Percentiles rank a stretch among this genome's conserved stretches.
These are phyloP conservation scores for Ogataea methylovora DNA, from an alignment of 805 yeast species.

Conservation along the genomic window DNA sequence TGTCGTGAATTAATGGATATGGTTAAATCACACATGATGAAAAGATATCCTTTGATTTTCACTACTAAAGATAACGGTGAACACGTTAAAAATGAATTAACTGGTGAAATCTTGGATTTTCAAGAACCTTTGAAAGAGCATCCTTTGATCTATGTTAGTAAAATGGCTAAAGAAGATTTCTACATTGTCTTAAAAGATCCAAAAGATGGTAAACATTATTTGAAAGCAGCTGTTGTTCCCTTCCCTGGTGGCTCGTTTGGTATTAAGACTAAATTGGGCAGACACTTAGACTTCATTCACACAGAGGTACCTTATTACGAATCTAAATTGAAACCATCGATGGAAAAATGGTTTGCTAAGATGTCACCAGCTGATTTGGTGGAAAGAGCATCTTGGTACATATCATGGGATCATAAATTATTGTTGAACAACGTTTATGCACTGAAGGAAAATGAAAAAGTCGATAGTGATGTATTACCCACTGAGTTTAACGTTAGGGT, in stretches of 20 bases:
- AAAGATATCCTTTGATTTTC: conserved; percentile 58
- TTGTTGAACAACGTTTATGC: conserved; percentile 50
- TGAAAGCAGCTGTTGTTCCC: conserved; percentile 70
- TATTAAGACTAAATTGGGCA: conserved; percentile 51
- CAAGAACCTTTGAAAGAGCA: conserved; percentile 52
- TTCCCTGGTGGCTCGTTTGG: conserved; percentile 76
- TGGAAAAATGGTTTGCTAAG: conserved; percentile 66
- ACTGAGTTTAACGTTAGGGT: conserved; percentile 59
- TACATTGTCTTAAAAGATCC: conserved; percentile 50
- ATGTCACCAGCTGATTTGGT: conserved; percentile 57
- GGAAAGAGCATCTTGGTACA: conserved; percentile 70
- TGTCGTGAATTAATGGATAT: conserved; percentile 56
- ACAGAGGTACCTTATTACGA: conserved; percentile 63
- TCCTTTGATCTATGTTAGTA: conserved; percentile 54
- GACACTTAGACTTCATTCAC: conserved; percentile 56
- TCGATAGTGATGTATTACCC: conserved; percentile 36
- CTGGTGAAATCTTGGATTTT: conserved; percentile 57
- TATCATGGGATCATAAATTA: conserved; percentile 66
- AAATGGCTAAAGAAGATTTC: conserved; percentile 72
- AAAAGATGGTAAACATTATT: conserved; percentile 50
- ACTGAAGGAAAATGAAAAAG: conserved; percentile 35
- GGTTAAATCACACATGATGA: conserved; percentile 51
- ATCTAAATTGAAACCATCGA: conserved; percentile 55
- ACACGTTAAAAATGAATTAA: conserved; percentile 51
- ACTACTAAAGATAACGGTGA: conserved; percentile 41